phyloP scores from a whole-genome alignment of 2,329 filamentous ascomycete genomes.

The Fusarium mangiferae region DNA sequence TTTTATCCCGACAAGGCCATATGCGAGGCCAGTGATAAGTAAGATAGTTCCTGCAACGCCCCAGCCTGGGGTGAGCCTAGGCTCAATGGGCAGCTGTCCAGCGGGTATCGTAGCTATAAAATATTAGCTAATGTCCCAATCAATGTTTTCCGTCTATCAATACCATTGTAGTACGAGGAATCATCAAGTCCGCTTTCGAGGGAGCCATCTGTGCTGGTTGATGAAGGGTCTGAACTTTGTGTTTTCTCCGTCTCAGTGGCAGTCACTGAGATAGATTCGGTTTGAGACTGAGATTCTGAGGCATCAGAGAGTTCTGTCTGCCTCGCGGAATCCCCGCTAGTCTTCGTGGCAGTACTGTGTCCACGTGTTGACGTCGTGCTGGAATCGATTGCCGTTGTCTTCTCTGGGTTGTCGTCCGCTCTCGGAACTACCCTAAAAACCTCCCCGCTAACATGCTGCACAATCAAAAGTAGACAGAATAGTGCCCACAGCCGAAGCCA shows the following conservation, averaged over 20 bases:
- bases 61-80: constrained; percentile 81
- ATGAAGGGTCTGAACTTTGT: constrained; percentile 21
- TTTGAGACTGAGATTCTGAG: constrained; percentile 5
- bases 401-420: constrained; percentile 45
- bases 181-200: constrained; percentile 40
- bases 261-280: constrained; percentile 19
- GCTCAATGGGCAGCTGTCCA: constrained; percentile 75
- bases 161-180: constrained; percentile 51
- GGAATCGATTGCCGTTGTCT: constrained; percentile 27
- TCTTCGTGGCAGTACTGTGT: constrained; percentile 21
- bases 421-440: constrained; percentile 47
- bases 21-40: constrained; percentile 74
- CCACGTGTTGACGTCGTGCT: constrained; percentile 14
- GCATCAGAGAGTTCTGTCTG: constrained; percentile 20
- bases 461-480: constrained; percentile 52
- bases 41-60: constrained; percentile 82
- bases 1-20: constrained; percentile 84
- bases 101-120: constrained; percentile 56
- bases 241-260: constrained; percentile 27
- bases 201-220: constrained; percentile 32
- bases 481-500: constrained; percentile 51
- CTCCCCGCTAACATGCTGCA: constrained; percentile 52
- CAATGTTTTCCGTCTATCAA: neutral
- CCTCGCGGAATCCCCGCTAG: constrained; percentile 17
- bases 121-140: neutral